Percentiles rank a stretch among this genome's conserved stretches.
Conservation (phyloP, 805 yeast species). For the Metschnikowia noctiluminum region DNA sequence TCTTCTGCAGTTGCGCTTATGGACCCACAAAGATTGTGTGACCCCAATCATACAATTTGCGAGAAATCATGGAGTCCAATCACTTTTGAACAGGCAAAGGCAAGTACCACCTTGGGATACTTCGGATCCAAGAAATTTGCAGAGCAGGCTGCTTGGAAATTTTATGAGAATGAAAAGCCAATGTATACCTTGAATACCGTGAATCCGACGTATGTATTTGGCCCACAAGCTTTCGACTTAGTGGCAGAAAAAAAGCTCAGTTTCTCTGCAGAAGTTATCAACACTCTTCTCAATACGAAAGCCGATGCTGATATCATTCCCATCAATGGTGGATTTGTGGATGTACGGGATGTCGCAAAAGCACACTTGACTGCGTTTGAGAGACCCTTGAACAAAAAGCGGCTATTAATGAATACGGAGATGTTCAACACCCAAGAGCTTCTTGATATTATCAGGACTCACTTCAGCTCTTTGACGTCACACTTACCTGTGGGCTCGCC, state of each 20-base stretch:
- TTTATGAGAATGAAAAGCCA: conserved; percentile 36
- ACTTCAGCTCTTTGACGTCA: conserved; percentile 42
- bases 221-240: conserved; percentile 49
- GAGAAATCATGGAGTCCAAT: conserved; percentile 47
- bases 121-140: conserved; percentile 8
- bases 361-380: conserved; percentile 18
- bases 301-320: background rate
- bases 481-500: conserved; percentile 44
- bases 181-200: conserved; percentile 38
- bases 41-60: conserved; percentile 6
- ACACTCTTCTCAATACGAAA: background rate
- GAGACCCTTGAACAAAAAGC: conserved; percentile 18
- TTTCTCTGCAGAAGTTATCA: conserved; percentile 21
- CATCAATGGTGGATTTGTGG: conserved; percentile 4
- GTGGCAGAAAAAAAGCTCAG: conserved; percentile 21
- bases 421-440: conserved; percentile 26
- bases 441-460: conserved; percentile 30
- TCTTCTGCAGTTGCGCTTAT: conserved; percentile 11
- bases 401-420: conserved; percentile 27
- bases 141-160: conserved; percentile 45
- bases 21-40: conserved; percentile 7
- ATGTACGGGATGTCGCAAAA: conserved; percentile 21
- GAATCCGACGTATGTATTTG: conserved; percentile 45
- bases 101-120: background rate
- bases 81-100: conserved; percentile 40